Conservation (phyloP, 169 alveolate species). For the Cryptosporidium canis region DNA sequence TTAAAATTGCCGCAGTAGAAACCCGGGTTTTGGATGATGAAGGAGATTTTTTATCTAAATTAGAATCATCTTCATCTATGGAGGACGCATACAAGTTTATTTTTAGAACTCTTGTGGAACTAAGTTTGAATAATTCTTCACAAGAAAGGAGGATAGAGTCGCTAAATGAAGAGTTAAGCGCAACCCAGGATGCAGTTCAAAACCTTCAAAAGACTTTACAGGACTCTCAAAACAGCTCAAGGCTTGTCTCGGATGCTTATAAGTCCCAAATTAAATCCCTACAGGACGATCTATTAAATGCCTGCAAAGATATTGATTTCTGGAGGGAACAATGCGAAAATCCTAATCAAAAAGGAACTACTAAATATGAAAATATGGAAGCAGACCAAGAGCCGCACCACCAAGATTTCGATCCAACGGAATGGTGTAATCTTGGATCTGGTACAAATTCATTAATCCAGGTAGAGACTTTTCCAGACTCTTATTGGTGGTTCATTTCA, state of each 20-base stretch:
- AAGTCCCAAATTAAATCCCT: conserved; percentile 56
- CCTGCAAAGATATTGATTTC: conserved; percentile 70
- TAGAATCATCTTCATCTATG: background rate
- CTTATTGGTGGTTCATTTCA: conserved; percentile 72
- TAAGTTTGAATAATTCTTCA: background rate
- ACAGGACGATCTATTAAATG: conserved; percentile 50
- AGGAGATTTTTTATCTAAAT: background rate
- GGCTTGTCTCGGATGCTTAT: conserved; percentile 51
- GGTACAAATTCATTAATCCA: conserved; percentile 19
- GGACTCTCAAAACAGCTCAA: conserved; percentile 39
- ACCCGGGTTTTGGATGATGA: conserved; percentile 1
- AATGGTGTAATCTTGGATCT: conserved; percentile 58
- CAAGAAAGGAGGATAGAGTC: conserved; percentile 51
- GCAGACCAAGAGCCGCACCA: background rate
- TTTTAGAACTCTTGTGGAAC: conserved; percentile 12
- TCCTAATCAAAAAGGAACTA: background rate
- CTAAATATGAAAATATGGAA: background rate
- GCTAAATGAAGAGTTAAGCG: conserved; percentile 28
- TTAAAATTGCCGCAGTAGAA: conserved; percentile 24
- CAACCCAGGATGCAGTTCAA: conserved; percentile 66
- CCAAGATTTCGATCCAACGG: conserved; percentile 18
- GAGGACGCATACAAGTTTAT: conserved; percentile 22
- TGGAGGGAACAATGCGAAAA: conserved; percentile 56
- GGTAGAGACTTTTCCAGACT: conserved; percentile 44
- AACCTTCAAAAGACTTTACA: conserved; percentile 60